Conservation (phyloP, 352 stramenopile species). For the Pythium phragmiticola region DNA sequence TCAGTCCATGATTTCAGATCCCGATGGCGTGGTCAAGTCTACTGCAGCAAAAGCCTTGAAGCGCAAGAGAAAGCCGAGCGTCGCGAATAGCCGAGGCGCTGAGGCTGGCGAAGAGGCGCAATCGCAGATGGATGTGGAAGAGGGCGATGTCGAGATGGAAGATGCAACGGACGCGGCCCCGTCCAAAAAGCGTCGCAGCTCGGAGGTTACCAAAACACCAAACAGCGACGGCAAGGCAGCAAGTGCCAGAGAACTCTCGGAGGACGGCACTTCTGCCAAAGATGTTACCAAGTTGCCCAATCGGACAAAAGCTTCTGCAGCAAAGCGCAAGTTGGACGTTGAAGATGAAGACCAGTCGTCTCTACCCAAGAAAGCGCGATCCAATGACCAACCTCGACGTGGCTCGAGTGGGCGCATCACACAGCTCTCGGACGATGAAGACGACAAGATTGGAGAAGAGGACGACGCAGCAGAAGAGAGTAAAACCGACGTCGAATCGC, state of each 20-base stretch:
- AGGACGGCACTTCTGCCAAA: not conserved
- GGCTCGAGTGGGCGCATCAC: slow-evolving; percentile 22
- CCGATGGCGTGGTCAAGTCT: slow-evolving; percentile 21
- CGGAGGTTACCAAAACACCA: not conserved
- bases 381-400: slow-evolving; percentile 5
- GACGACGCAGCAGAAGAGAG: not conserved
- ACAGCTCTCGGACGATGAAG: slow-evolving; percentile 29
- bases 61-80: slow-evolving; percentile 19
- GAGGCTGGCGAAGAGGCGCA: slow-evolving; percentile 8
- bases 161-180: not conserved
- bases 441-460: slow-evolving; percentile 6
- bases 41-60: slow-evolving; percentile 17
- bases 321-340: slow-evolving; percentile 24
- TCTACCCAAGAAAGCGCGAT: slow-evolving; percentile 11
- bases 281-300: not conserved
- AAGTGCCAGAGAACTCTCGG: not conserved
- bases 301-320: slow-evolving; percentile 1
- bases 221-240: not conserved
- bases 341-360: slow-evolving; percentile 16
- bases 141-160: slow-evolving; percentile 5
- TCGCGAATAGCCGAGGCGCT: slow-evolving; percentile 1
- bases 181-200: slow-evolving; percentile 1
- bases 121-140: slow-evolving; percentile 12
- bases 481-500: not conserved
- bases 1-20: slow-evolving; percentile 31